Base-by-base conservation (phyloP, 2,329 filamentous ascomycete species). In the Cladophialophora bantiana region DNA sequence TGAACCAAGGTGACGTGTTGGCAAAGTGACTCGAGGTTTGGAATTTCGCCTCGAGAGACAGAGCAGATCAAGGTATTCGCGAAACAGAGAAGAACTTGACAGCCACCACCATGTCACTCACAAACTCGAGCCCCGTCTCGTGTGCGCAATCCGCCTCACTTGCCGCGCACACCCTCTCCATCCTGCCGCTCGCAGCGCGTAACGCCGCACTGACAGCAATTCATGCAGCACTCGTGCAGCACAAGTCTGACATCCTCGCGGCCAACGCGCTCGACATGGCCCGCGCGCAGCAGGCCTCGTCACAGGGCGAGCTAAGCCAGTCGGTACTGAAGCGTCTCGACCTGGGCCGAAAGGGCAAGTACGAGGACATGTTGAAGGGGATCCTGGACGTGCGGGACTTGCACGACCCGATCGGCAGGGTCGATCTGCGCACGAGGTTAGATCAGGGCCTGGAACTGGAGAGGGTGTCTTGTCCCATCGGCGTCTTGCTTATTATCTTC, bases 401-500 rank as follows among this genome's bases (percentile, higher is more conserved):
- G 34, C 86, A 91, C 57, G 95, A 99, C 81, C 95, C 95, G 93
- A 92, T 98, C 74, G 94, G 94, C 74, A 90, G 90, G 76, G 85
- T 95, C 62, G 94, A 92, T 48, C 83, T 96, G 75, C 88, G 90
- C 69, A 98, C 93, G 53, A 86, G 89, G 65, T 86, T 99, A 10
- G 95, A 98, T 78, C 91, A 97, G 73, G 90, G 89, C 61, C 85
- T 99, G 61, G 85, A 90, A 60, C 85, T 99, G 67, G 93, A 97
- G 77, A 89, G 94, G 69, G 91, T 97, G 55, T 93, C 92, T 48
- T 97, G 93, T 77, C 95, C 95, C 5, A 98, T 99, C 73, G 95
- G 95, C 67, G 94, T 98, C n/a, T 87, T 99, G 50, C 86, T 99
- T 72, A 95, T 99, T 80, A 98, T 99, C 76, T 99, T 99, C 76